Evolutionary conservation across 495 filamentous ascomycete genomes (phyloP).

Genomic region (Penicillium steckii): DNA sequence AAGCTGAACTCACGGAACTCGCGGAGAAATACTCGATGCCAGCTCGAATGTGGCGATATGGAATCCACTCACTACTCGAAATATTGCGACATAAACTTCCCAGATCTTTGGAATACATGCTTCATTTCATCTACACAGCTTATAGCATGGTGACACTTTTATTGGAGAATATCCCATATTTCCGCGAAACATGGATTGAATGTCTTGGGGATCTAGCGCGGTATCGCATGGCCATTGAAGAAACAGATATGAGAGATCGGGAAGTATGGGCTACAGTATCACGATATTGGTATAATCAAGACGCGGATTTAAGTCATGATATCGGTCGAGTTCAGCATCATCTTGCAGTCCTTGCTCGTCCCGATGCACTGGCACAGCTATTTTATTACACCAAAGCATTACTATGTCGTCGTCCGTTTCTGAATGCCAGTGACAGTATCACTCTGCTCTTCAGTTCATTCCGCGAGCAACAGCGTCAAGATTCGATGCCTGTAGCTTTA

Average conservation of each 20-base stretch:
- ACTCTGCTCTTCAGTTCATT: constrained; percentile 68
- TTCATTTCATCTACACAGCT: constrained; percentile 76
- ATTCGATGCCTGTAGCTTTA: constrained; percentile 47
- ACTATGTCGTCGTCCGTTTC: constrained; percentile 51
- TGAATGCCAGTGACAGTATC: constrained; percentile 65
- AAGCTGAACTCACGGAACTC: constrained; percentile 52
- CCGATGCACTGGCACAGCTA: constrained; percentile 70
- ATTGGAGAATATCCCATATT: constrained; percentile 71
- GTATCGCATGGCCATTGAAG: constrained; percentile 78
- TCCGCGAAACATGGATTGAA: constrained; percentile 88
- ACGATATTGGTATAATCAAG: constrained; percentile 77
- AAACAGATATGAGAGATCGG: constrained; percentile 65
- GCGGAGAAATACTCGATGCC: constrained; percentile 77
- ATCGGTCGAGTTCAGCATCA: constrained; percentile 82
- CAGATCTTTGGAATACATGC: constrained; percentile 71
- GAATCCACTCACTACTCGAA: constrained; percentile 77
- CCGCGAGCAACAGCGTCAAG: constrained; percentile 25
- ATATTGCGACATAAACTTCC: constrained; percentile 69
- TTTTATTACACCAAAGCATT: constrained; percentile 66
- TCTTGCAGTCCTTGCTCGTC: constrained; percentile 75
- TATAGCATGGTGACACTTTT: constrained; percentile 80
- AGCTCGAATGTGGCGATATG: constrained; percentile 81
- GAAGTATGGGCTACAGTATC: constrained; percentile 79
- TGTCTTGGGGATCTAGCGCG: constrained; percentile 77
- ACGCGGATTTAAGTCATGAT: constrained; percentile 66